Percentiles rank a stretch among this genome's conserved stretches.
phyloP scores from a whole-genome alignment of 2,329 filamentous ascomycete species.

The Colletotrichum lupini region DNA sequence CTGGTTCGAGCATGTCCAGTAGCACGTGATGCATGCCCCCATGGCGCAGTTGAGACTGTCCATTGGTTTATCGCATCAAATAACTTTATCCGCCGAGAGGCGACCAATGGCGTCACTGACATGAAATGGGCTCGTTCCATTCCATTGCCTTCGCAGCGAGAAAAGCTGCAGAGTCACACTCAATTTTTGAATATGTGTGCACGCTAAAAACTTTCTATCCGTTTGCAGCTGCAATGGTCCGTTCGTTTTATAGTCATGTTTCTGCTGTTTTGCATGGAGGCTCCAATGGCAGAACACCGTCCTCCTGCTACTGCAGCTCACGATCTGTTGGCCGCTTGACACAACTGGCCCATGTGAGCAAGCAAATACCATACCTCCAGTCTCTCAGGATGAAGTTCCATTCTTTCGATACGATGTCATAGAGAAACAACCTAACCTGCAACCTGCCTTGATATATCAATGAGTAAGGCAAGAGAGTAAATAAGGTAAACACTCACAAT shows the following conservation, averaged over 20 bases:
- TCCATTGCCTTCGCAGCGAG: slow-evolving; percentile 9
- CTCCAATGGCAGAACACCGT: not conserved
- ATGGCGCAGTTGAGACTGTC: slow-evolving; percentile 11
- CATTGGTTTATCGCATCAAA: slow-evolving; percentile 27
- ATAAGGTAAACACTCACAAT: too few species aligned
- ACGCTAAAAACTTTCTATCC: not conserved
- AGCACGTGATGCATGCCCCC: slow-evolving; percentile 15
- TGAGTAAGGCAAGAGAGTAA: too few species aligned
- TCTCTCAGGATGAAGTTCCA: not conserved
- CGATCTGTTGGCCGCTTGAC: not conserved
- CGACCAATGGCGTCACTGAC: slow-evolving; percentile 28
- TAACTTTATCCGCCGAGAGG: slow-evolving; percentile 19
- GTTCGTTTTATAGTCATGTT: not conserved
- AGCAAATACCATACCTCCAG: not conserved
- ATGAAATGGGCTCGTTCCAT: not conserved
- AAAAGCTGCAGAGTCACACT: slow-evolving; percentile 12
- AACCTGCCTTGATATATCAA: not conserved
- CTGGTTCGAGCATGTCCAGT: not conserved
- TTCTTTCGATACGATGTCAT: too few species aligned
- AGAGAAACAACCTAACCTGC: not conserved
- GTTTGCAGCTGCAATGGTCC: too few species aligned
- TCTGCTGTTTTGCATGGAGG: not conserved
- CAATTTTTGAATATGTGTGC: not conserved
- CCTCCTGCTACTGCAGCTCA: not conserved
- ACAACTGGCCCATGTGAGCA: not conserved